Evolutionary conservation across 306 rosid species (phyloP).

Genomic region (Amphicarpaea edgeworthii): DNA sequence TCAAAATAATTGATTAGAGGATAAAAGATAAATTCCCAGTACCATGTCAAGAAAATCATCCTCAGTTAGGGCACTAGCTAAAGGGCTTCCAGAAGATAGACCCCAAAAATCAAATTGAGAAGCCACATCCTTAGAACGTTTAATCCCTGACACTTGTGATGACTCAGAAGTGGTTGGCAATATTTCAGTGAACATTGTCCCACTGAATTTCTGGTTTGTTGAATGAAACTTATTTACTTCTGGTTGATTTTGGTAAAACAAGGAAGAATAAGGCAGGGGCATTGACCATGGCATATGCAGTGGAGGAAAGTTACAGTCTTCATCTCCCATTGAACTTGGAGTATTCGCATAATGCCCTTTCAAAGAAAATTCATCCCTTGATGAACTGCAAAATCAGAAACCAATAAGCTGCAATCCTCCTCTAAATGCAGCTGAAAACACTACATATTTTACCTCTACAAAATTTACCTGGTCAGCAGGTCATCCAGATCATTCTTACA

Average conservation of each 20-base stretch:
- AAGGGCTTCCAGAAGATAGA: constrained; percentile 61
- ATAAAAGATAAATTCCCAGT: constrained; percentile 34
- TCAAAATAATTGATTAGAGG: constrained; percentile 29
- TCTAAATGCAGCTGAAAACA: constrained; percentile 24
- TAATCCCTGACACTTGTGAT: constrained; percentile 53
- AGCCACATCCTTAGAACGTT: constrained; percentile 54
- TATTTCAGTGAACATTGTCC: constrained; percentile 47
- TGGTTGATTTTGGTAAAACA: constrained; percentile 60
- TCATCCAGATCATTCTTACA: constrained; percentile 51
- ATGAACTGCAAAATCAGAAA: constrained; percentile 57
- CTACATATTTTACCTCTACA: constrained; percentile 28
- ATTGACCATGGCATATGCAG: constrained; percentile 63
- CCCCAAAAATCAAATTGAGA: constrained; percentile 62
- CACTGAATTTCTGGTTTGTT: constrained; percentile 57
- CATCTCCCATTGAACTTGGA: constrained; percentile 57
- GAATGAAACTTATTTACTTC: constrained; percentile 55
- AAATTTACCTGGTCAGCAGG: constrained; percentile 55
- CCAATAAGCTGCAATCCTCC: constrained; percentile 38
- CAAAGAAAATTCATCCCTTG: constrained; percentile 54
- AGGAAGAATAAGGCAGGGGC: constrained; percentile 60
- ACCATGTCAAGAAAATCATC: constrained; percentile 88
- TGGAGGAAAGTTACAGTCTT: constrained; percentile 52
- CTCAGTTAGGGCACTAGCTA: constrained; percentile 65
- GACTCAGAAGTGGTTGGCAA: constrained; percentile 42
- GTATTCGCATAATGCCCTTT: constrained; percentile 57